Conservation (phyloP, 495 filamentous ascomycete species). For the Thozetella sp. region DNA sequence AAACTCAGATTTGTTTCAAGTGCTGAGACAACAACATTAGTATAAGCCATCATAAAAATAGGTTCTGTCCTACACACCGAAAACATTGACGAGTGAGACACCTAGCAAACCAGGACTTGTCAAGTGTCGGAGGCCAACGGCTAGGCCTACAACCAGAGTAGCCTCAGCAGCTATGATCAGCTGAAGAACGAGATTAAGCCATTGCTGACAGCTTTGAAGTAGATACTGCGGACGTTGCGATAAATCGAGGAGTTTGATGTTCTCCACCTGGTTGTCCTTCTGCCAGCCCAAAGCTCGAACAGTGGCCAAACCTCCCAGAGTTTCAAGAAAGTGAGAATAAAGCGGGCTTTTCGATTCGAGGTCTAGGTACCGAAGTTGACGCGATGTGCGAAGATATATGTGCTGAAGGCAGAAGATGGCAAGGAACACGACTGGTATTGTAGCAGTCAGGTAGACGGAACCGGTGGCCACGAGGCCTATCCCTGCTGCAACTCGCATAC, state of each 20-base stretch:
- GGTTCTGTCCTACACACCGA: no score
- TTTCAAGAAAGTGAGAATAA: conserved; percentile 63
- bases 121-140: conserved; percentile 29
- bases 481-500: neutral
- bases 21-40: neutral
- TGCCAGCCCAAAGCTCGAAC: conserved; percentile 52
- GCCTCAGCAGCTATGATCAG: conserved; percentile 39
- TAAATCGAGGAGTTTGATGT: conserved; percentile 27
- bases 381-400: conserved; percentile 65
- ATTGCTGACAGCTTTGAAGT: conserved; percentile 42
- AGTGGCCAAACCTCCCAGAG: conserved; percentile 35
- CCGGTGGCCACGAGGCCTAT: neutral
- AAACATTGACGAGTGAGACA: conserved; percentile 26
- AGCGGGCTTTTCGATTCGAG: conserved; percentile 66
- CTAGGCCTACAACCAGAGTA: conserved; percentile 44
- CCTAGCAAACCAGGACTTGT: conserved; percentile 30
- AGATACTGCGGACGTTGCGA: conserved; percentile 47
- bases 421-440: neutral
- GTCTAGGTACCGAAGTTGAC: conserved; percentile 65
- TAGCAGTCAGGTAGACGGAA: neutral
- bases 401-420: conserved; percentile 49
- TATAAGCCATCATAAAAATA: neutral
- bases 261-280: conserved; percentile 17
- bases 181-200: conserved; percentile 44
- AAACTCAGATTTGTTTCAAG: conserved; percentile 16